Percentiles rank a stretch among this genome's conserved stretches.
Evolutionary conservation across 2,329 filamentous ascomycete genomes (phyloP).

Genomic region (Colletotrichum abscissum): DNA sequence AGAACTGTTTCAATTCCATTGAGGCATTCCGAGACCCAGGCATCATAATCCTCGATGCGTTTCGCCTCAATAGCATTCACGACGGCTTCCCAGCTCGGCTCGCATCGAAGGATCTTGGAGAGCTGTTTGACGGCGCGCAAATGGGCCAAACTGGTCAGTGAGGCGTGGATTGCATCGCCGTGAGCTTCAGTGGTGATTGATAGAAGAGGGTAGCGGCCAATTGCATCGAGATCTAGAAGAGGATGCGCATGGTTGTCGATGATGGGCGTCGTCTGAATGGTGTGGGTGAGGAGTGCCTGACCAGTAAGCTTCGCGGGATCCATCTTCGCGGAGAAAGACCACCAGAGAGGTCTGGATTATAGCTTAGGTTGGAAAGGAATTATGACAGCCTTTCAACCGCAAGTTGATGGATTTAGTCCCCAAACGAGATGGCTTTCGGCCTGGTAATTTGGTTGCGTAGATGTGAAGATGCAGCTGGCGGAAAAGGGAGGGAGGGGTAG

Average conservation of each 20-base stretch:
- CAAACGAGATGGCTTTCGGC: neutral
- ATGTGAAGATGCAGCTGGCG: conserved; percentile 9
- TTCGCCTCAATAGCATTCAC: conserved; percentile 55
- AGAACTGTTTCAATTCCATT: conserved; percentile 78
- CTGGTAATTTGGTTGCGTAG: conserved; percentile 1
- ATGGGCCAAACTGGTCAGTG: conserved; percentile 73
- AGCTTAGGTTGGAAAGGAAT: neutral
- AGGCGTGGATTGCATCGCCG: conserved; percentile 73
- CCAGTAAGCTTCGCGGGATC: conserved; percentile 37
- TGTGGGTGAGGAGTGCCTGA: conserved; percentile 44
- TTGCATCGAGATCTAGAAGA: conserved; percentile 64
- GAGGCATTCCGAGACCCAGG: conserved; percentile 73
- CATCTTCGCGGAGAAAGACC: conserved; percentile 32
- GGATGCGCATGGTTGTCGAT: conserved; percentile 82
- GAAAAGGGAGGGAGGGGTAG: conserved; percentile 17
- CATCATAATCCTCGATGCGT: conserved; percentile 59
- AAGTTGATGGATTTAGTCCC: conserved; percentile 9
- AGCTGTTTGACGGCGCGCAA: conserved; percentile 78
- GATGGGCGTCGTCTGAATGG: conserved; percentile 68
- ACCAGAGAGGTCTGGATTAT: conserved; percentile 1
- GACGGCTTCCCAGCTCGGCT: conserved; percentile 70
- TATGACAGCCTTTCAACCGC: conserved; percentile 21
- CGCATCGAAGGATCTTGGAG: conserved; percentile 71
- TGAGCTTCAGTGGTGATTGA: conserved; percentile 79
- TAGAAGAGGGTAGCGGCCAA: conserved; percentile 60